A percentile compares a stretch with the other conserved stretches of the same genome.
phyloP scores from a whole-genome alignment of 169 alveolate genomes.

The Cryptosporidium muris region DNA sequence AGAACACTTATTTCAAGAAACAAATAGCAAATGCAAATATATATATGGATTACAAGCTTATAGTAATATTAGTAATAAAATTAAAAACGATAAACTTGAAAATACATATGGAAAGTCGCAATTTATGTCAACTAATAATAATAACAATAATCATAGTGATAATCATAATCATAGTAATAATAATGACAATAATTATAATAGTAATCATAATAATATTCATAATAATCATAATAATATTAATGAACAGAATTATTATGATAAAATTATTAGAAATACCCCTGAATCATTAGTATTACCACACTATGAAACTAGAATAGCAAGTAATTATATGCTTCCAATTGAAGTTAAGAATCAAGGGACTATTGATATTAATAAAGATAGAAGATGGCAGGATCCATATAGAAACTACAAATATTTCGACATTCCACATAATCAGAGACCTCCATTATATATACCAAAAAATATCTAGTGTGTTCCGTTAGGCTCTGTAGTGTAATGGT shows the following conservation, averaged over 20 bases:
- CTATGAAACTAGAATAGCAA: constrained; percentile 43
- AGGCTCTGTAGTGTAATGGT: constrained; percentile 73
- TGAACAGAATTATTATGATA: constrained; percentile 3
- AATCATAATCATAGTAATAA: neutral
- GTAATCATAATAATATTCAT: neutral
- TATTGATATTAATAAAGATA: constrained; percentile 57
- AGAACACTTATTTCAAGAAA: neutral
- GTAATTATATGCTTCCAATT: constrained; percentile 59
- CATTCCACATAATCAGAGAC: constrained; percentile 6
- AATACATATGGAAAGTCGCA: neutral
- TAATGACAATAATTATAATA: neutral
- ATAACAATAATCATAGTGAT: neutral
- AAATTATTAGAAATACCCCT: neutral
- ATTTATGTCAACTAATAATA: neutral
- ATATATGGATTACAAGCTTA: constrained; percentile 47
- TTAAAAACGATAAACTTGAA: no score
- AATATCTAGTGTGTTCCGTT: constrained; percentile 7
- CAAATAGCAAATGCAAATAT: neutral
- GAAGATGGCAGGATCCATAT: constrained; percentile 69
- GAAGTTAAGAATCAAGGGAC: constrained; percentile 11
- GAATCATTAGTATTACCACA: constrained; percentile 46
- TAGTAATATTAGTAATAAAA: no score
- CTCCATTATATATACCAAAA: constrained; percentile 54
- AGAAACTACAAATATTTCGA: constrained; percentile 55
- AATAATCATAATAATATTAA: neutral